phyloP scores from a whole-genome alignment of 192 early-diverging fungal genomes.

The Paraglomus occultum region DNA sequence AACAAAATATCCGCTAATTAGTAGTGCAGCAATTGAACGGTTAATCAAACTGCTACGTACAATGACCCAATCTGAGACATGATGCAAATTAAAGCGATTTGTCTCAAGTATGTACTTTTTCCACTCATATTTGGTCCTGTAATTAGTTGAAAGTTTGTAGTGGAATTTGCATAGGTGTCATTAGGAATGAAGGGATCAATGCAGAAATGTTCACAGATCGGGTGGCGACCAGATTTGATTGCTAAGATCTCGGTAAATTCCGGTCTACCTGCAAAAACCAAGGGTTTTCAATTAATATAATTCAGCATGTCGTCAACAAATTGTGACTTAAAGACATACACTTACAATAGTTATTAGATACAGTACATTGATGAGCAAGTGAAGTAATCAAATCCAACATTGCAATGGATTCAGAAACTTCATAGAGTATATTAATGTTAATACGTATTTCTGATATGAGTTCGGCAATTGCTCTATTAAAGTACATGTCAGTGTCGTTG shows the following conservation, averaged over 20 bases:
- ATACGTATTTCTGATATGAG: constrained; percentile 50
- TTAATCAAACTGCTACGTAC: constrained; percentile 41
- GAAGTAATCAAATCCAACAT: constrained; percentile 75
- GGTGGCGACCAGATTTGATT: constrained; percentile 74
- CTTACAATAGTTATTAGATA: constrained; percentile 47
- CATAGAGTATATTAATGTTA: constrained; percentile 65
- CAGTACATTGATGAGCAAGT: constrained; percentile 68
- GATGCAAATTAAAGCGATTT: constrained; percentile 72
- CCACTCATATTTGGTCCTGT: constrained; percentile 94
- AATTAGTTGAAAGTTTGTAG: constrained; percentile 68
- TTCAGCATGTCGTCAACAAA: background rate
- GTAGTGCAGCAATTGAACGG: background rate
- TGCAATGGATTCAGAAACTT: constrained; percentile 71
- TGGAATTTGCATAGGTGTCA: constrained; percentile 56
- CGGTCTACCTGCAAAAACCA: constrained; percentile 57
- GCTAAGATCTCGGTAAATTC: constrained; percentile 78
- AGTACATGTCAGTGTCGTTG: background rate
- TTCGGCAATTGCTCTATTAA: constrained; percentile 46
- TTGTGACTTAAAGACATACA: constrained; percentile 8
- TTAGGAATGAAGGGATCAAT: constrained; percentile 64
- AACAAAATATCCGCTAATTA: background rate
- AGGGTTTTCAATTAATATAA: background rate
- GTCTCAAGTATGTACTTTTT: constrained; percentile 83
- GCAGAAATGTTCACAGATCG: constrained; percentile 59
- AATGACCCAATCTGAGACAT: constrained; percentile 87